phyloP scores from a whole-genome alignment of 2,329 filamentous ascomycete genomes.

The Colletotrichum sp. region DNA sequence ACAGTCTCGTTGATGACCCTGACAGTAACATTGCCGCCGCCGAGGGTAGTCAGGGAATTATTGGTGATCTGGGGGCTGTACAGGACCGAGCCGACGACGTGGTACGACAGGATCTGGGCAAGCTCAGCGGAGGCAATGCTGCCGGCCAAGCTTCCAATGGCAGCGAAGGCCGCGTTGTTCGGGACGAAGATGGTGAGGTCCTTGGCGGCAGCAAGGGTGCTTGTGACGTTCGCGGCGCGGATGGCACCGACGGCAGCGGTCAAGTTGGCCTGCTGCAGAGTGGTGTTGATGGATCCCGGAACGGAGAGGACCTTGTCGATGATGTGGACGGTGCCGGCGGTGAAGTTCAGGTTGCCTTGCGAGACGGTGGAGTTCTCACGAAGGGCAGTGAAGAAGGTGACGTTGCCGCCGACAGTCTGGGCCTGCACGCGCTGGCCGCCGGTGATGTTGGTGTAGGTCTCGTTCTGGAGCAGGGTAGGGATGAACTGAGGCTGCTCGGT shows the following conservation, averaged over 20 bases:
- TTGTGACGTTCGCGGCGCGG: conserved; percentile 43
- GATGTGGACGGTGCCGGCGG: conserved; percentile 60
- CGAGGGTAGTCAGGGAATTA: conserved; percentile 22
- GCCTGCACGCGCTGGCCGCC: conserved; percentile 63
- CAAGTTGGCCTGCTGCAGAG: conserved; percentile 45
- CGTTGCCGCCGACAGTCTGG: conserved; percentile 41
- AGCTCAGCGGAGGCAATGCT: conserved; percentile 54
- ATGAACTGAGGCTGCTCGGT: conserved; percentile 36
- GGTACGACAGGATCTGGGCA: conserved; percentile 63
- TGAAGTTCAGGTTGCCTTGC: conserved; percentile 56
- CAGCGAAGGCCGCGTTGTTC: conserved; percentile 62
- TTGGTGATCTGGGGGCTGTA: conserved; percentile 47
- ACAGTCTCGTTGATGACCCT: conserved; percentile 49
- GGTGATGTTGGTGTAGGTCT: conserved; percentile 61
- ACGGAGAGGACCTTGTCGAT: conserved; percentile 53
- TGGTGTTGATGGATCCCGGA: conserved; percentile 46
- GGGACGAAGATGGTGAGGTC: conserved; percentile 71
- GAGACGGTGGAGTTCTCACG: conserved; percentile 53
- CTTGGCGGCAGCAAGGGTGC: conserved; percentile 40
- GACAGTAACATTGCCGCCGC: conserved; percentile 29
- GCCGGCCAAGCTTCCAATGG: conserved; percentile 56
- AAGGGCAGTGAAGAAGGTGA: conserved; percentile 58
- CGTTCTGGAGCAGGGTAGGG: conserved; percentile 51
- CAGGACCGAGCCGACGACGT: conserved; percentile 61
- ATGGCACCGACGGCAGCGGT: conserved; percentile 54